Evolutionary conservation across 2,329 filamentous ascomycete genomes (phyloP).

Genomic region (Pseudogymnoascus sp.): DNA sequence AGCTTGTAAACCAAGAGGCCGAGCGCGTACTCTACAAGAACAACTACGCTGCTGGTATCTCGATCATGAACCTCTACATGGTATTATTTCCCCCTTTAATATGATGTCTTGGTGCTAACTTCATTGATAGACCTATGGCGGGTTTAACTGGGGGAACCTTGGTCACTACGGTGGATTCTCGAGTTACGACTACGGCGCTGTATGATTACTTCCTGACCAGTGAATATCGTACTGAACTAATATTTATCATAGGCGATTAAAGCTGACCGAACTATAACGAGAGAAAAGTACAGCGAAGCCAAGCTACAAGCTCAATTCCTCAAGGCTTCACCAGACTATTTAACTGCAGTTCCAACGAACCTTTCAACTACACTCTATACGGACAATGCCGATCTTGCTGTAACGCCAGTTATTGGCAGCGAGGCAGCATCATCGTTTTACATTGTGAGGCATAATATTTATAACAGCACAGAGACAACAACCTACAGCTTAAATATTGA

Average conservation of each 20-base stretch:
- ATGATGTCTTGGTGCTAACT: background rate
- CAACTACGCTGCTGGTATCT: constrained; percentile 52
- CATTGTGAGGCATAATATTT: constrained; percentile 55
- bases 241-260: constrained; percentile 10
- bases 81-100: constrained; percentile 28
- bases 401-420: constrained; percentile 51
- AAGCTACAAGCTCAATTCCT: constrained; percentile 15
- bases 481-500: constrained; percentile 53
- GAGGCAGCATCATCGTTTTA: constrained; percentile 49
- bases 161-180: constrained; percentile 56
- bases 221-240: background rate
- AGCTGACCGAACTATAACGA: constrained; percentile 1
- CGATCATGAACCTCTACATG: constrained; percentile 67
- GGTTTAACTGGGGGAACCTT: constrained; percentile 74
- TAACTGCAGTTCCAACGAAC: constrained; percentile 11
- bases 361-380: constrained; percentile 46
- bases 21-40: constrained; percentile 70
- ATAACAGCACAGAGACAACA: constrained; percentile 45
- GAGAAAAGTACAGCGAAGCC: constrained; percentile 13
- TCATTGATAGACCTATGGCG: constrained; percentile 52
- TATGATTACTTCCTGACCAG: background rate
- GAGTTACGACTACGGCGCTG: constrained; percentile 45
- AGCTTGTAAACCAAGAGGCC: constrained; percentile 59
- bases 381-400: constrained; percentile 51
- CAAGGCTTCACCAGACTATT: constrained; percentile 15